Evolutionary conservation across 371 early-diverging fungal genomes (phyloP), one percentile per base, ranked within the genome.

Genomic region (Mucor racemosus): DNA sequence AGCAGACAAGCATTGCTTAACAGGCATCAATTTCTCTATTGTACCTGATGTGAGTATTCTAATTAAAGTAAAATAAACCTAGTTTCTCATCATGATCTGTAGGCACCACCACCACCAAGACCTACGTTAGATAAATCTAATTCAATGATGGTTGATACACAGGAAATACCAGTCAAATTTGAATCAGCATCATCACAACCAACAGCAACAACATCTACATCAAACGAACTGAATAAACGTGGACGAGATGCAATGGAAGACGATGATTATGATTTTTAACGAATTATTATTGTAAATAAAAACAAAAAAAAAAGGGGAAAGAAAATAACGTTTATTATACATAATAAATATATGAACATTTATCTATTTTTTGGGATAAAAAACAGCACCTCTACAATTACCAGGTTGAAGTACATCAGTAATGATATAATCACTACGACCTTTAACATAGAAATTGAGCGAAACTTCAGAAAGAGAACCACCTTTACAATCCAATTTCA

Each of bases 1-100:
- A n/a, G 93, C 94, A 7, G 96, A 96, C 63, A 89, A 94, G 48
- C 88, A 96, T 75, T 90, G 92, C 60, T 81, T 98, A 26, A 96
- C 96, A 5, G 91, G 92, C 7, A 82, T 91, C 55, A 97, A 97
- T 76, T 97, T 94, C 65, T 91, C 94, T 41, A 91, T 98, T 66
- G 82, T 92, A 4, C 96, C 97, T 36, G 90, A 94, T 81, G 92
- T 91, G 80, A 60, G 79, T 63, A 3, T 50, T 8, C 0, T 48
- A 9, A 17, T 21, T 38, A 38, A 38, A 38, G 19, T 19, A 21
- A 3, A 10, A 10, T 8, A 15, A 60, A 15, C 48, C 9, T 4
- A 19, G 10, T 40, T 58, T 40, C 35, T 50, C 19, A 33, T 7
- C 5, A 7, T 11, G 44, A 21, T 60, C 7, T 31, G 33, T 58